These are phyloP conservation scores for Phytophthora sp. DNA, from an alignment of 352 stramenopile species.

Conservation along the genomic window DNA sequence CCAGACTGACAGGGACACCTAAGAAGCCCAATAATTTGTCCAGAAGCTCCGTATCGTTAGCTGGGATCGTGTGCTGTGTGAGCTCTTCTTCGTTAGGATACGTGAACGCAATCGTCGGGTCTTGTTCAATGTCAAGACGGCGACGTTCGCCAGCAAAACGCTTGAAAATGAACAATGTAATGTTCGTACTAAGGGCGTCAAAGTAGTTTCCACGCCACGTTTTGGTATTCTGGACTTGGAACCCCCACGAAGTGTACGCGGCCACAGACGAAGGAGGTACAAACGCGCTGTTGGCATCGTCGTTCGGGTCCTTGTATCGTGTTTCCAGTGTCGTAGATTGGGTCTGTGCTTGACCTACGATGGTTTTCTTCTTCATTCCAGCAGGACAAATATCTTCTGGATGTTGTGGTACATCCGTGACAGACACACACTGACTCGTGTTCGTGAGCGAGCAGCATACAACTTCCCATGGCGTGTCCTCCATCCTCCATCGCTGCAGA, in stretches of 20 bases:
- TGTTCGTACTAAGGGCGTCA: constrained; percentile 93
- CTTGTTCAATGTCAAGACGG: constrained; percentile 50
- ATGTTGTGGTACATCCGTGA: constrained; percentile 42
- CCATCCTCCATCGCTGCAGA: constrained; percentile 94
- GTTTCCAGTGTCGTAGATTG: constrained; percentile 64
- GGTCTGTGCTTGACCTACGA: constrained; percentile 71
- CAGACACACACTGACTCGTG: constrained; percentile 54
- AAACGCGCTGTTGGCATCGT: constrained; percentile 91
- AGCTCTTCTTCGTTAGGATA: constrained; percentile 69
- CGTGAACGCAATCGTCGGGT: constrained; percentile 42
- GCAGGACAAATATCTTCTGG: constrained; percentile 49
- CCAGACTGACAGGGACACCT: constrained; percentile 62
- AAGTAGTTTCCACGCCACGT: constrained; percentile 96
- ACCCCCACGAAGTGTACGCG: constrained; percentile 75
- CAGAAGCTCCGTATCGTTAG: constrained; percentile 63
- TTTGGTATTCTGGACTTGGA: constrained; percentile 88
- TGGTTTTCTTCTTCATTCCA: constrained; percentile 66
- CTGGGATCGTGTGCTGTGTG: constrained; percentile 43
- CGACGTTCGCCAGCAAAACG: constrained; percentile 62
- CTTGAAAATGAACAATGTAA: constrained; percentile 86
- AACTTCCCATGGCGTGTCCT: constrained; percentile 93
- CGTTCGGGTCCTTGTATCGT: constrained; percentile 93
- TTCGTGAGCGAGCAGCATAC: constrained; percentile 85
- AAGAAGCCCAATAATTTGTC: constrained; percentile 69
- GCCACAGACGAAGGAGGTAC: constrained; percentile 82